A percentile compares a stretch with the other conserved stretches of the same genome.
These are phyloP conservation scores for Brettanomyces anomalus DNA, from an alignment of 805 yeast genomes.

Conservation along the genomic window DNA sequence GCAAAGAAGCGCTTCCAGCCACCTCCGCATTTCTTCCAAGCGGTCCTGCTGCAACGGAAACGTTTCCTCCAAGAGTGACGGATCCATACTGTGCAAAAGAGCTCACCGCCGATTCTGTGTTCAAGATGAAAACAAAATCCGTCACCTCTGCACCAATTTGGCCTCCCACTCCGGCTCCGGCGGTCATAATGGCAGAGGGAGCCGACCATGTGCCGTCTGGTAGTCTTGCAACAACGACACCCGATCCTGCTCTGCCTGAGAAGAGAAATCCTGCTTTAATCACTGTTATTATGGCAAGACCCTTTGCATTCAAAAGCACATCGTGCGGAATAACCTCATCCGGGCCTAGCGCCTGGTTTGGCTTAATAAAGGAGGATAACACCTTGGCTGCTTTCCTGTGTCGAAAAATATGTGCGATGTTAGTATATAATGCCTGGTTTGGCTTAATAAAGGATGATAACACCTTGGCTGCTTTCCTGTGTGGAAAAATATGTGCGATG, in stretches of 20 bases:
- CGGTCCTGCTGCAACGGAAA: conserved; percentile 96
- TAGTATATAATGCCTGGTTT: conserved; percentile 72
- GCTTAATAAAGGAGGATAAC: conserved; percentile 82
- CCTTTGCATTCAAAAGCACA: conserved; percentile 81
- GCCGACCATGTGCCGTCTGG: conserved; percentile 98
- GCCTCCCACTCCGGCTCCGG: conserved; percentile 99
- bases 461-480: conserved; percentile 85
- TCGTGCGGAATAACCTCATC: conserved; percentile 86
- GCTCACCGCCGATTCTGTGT: conserved; percentile 80
- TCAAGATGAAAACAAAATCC: conserved; percentile 89
- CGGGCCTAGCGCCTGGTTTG: conserved; percentile 87
- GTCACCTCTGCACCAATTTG: conserved; percentile 95
- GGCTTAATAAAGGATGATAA: conserved; percentile 89
- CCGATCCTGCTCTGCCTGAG: conserved; percentile 97
- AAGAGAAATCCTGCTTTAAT: conserved; percentile 93
- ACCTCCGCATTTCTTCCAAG: conserved; percentile 97
- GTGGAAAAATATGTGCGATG: too few species aligned
- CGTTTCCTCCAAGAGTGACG: conserved; percentile 88
- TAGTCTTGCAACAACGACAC: conserved; percentile 85
- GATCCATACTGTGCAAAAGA: conserved; percentile 93
- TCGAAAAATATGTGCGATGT: too few species aligned
- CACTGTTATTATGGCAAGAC: conserved; percentile 88
- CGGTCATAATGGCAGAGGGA: conserved; percentile 90
- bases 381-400: conserved; percentile 85
- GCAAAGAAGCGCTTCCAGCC: conserved; percentile 86